phyloP scores from a whole-genome alignment of 768 basidiomycete genomes.

The Boletus fagicola region DNA sequence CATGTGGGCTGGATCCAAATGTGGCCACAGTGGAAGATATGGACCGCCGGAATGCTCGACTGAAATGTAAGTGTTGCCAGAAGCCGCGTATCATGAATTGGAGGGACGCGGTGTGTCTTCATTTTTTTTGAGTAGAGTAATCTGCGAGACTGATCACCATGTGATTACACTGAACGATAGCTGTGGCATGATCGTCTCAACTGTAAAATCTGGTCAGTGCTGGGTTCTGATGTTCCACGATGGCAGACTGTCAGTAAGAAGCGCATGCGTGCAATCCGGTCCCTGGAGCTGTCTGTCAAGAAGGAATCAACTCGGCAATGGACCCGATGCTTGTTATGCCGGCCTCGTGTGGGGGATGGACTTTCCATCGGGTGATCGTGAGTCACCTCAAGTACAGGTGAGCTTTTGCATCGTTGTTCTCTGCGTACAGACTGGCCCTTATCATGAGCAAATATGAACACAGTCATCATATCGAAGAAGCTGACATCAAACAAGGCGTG shows the following conservation, averaged over 20 bases:
- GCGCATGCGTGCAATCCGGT: neutral
- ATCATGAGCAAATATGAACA: neutral
- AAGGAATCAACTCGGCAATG: neutral
- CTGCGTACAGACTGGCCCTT: neutral
- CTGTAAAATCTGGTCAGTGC: neutral
- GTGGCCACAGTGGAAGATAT: slow-evolving; percentile 14
- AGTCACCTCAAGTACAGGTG: neutral
- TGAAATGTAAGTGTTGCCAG: neutral
- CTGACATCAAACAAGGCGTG: neutral
- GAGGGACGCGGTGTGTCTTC: slow-evolving; percentile 9
- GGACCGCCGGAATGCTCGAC: slow-evolving; percentile 11
- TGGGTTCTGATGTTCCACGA: neutral
- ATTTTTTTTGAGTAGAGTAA: neutral
- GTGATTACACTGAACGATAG: neutral
- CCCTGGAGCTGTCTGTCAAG: neutral
- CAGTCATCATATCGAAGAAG: neutral
- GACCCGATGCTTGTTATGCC: neutral
- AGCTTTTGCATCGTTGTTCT: neutral
- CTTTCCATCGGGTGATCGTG: rapidly evolving
- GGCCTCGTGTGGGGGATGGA: neutral
- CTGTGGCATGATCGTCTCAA: neutral
- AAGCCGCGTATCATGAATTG: neutral
- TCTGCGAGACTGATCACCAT: neutral
- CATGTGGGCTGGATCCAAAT: slow-evolving; percentile 17
- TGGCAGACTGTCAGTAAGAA: slow-evolving; percentile 2